Evolutionary conservation across 1,139 yeast genomes (phyloP), one percentile per base, ranked within the genome.

Genomic region (Saccharomyces pastorianus): DNA sequence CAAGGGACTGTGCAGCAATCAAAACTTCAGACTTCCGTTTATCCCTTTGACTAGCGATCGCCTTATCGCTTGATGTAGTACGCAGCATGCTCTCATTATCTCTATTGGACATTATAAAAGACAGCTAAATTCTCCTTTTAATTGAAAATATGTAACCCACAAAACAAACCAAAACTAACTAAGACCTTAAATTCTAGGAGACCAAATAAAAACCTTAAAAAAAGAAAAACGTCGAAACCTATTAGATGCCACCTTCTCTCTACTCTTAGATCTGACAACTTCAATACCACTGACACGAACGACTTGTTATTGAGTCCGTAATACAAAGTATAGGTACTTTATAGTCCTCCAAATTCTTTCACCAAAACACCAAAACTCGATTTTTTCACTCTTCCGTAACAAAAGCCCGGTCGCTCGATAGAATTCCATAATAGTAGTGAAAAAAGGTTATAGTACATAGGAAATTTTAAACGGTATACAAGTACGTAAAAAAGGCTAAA

Each of bases 1-100:
- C 67, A 49, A 67, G 46, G 4, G 67, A 64, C 52, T 65, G 66
- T 4, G 71, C 71, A 9, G 71, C 71, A 17, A 65, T 63, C 46
- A 64, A 56, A 13, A 66, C 66, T 42, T 65, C 66, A 5, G 71
- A 67, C 51, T 64, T 63, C 53, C 68, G 58, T 55, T 64, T 65
- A 42, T 66, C 63, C 28, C 48, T 38, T 38, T 38, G 44, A 38
- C n/a, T 17, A 38, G 44, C 44, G 8, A 26, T 20, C n/a, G 13
- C n/a, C 44, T 20, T 38, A 9, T 20, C 20, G 13, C 9, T 38
- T 38, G 44, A 38, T 13, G 25, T 38, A 6, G 26, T 6, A 38
- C 44, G 44, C 44, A 38, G 20, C n/a, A 20, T 38, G 13, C 44
- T 20, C 3, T 38, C 44, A n/a, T 38, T 38, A 6, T 6, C 11